phyloP scores from a whole-genome alignment of 345 rosid genomes.

The Sisymbrium altissimum region DNA sequence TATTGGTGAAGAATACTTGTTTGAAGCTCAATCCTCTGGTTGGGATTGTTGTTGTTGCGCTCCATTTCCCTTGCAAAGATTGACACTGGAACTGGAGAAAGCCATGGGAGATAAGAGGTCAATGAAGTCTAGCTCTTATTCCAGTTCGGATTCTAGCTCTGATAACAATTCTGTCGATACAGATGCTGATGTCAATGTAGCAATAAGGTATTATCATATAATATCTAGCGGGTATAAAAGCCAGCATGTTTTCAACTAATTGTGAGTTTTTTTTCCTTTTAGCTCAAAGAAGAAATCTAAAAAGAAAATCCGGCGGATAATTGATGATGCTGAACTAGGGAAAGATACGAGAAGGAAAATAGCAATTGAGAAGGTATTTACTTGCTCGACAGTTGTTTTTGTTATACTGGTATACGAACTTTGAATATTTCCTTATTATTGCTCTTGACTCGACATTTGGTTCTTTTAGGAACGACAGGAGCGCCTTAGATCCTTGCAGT shows the following conservation, averaged over 20 bases:
- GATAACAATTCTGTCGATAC: constrained; percentile 70
- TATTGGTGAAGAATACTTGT: constrained; percentile 67
- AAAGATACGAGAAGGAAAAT: constrained; percentile 95
- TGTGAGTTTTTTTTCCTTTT: constrained; percentile 22
- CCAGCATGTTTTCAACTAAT: constrained; percentile 11
- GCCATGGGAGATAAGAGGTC: constrained; percentile 52
- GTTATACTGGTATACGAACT: neutral
- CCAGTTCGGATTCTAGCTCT: constrained; percentile 46
- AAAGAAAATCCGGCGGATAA: constrained; percentile 87
- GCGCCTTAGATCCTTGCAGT: constrained; percentile 84
- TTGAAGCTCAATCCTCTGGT: constrained; percentile 56
- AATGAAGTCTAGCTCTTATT: constrained; percentile 34
- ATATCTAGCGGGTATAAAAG: neutral
- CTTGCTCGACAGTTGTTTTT: constrained; percentile 9
- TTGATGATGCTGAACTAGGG: constrained; percentile 98
- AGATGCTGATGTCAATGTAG: constrained; percentile 47
- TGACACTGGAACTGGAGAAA: constrained; percentile 66
- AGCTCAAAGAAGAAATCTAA: constrained; percentile 68
- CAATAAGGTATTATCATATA: constrained; percentile 49
- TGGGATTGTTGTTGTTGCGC: constrained; percentile 89
- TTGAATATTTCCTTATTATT: neutral
- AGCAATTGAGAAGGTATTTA: constrained; percentile 88
- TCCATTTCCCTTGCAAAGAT: constrained; percentile 64
- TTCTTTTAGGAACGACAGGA: constrained; percentile 87
- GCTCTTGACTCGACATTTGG: constrained; percentile 1